Percentiles rank a stretch among this genome's conserved stretches.
These are phyloP conservation scores for Balamuthia mandrillaris DNA, from an alignment of 208 protist species.

Conservation along the genomic window DNA sequence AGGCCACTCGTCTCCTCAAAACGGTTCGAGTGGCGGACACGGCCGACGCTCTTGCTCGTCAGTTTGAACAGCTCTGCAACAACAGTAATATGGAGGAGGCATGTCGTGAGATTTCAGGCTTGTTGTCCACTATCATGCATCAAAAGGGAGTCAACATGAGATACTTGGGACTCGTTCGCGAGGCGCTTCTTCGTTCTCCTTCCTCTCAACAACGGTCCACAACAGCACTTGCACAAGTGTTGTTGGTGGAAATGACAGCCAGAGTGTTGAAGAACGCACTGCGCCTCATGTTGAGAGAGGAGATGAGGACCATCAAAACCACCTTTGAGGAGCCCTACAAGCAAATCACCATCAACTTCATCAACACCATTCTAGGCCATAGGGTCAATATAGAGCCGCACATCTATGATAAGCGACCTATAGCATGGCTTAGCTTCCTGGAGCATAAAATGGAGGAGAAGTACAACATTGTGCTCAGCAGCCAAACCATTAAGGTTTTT, in stretches of 20 bases:
- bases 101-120: too few species aligned
- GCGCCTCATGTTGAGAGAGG: conserved; percentile 5
- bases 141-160: too few species aligned
- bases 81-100: too few species aligned
- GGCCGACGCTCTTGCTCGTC: too few species aligned
- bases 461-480: not conserved
- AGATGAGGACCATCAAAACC: conserved; percentile 17
- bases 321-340: conserved; percentile 39
- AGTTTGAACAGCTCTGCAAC: too few species aligned
- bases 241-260: conserved; percentile 13
- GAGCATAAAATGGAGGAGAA: not conserved
- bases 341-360: conserved; percentile 37
- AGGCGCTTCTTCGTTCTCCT: too few species aligned
- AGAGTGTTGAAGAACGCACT: conserved; percentile 37
- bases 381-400: not conserved
- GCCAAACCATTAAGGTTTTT: not conserved
- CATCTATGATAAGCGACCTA: not conserved
- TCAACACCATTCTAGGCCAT: conserved; percentile 35
- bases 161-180: too few species aligned
- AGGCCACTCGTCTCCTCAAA: too few species aligned
- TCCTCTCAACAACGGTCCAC: too few species aligned
- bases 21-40: too few species aligned
- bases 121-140: too few species aligned
- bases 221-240: too few species aligned
- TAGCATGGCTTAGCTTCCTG: conserved; percentile 27